Conservation (phyloP, 2,329 filamentous ascomycete genomes). For the Penicillium griseofulvum region DNA sequence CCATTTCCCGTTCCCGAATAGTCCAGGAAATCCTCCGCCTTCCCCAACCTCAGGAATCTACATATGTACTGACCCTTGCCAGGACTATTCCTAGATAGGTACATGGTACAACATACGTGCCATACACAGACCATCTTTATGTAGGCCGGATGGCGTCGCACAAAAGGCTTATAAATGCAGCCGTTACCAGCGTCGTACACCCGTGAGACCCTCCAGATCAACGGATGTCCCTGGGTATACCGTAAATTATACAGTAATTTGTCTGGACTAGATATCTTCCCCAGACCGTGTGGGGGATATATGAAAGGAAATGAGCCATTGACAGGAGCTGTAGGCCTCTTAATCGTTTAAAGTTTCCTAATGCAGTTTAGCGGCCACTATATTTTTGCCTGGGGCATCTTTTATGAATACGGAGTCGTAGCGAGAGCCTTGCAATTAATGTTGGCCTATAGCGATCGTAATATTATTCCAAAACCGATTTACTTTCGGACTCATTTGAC, state of each 20-base stretch:
- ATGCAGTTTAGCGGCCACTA: not conserved
- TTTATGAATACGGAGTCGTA: not conserved
- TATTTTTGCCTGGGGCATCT: not conserved
- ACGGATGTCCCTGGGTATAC: not conserved
- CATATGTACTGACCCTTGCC: not conserved
- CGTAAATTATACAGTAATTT: not conserved
- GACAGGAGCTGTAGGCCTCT: not conserved
- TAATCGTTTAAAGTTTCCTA: conserved; percentile 1
- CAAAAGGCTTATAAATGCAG: conserved; percentile 5
- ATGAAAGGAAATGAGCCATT: not conserved
- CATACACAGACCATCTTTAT: not conserved
- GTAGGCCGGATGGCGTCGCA: not conserved
- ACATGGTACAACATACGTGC: not conserved
- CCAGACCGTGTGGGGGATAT: not conserved
- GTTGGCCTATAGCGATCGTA: not conserved
- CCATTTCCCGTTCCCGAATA: not conserved
- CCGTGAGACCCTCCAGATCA: not conserved
- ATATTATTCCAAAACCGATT: not conserved
- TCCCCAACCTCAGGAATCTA: not conserved
- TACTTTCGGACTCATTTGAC: not conserved
- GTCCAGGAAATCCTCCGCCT: not conserved
- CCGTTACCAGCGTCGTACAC: conserved; percentile 2
- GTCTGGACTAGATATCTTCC: not conserved
- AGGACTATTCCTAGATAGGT: not conserved
- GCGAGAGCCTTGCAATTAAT: not conserved